These are phyloP conservation scores for Hanseniaspora lachancei DNA, from an alignment of 805 yeast genomes.

Conservation along the genomic window DNA sequence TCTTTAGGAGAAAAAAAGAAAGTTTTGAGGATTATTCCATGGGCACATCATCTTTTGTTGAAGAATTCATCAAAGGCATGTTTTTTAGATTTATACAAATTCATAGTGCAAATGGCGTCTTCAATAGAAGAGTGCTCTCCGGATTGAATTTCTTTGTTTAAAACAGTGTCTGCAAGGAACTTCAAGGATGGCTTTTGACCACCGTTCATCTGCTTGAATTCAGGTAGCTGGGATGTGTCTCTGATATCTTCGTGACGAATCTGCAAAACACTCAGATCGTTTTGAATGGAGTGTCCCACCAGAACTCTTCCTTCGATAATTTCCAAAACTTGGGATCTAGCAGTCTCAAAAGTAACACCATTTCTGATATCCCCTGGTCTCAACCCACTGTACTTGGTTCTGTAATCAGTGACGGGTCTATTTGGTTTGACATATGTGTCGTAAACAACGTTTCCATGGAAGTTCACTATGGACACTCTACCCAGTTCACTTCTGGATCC, in stretches of 20 bases:
- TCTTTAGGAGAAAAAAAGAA: not conserved
- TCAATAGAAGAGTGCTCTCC: constrained; percentile 79
- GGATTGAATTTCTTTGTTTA: constrained; percentile 51
- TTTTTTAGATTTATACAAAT: constrained; percentile 51
- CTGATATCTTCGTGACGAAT: constrained; percentile 60
- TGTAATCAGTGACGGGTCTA: constrained; percentile 73
- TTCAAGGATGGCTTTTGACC: constrained; percentile 65
- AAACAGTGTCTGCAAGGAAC: constrained; percentile 43
- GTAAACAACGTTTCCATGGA: constrained; percentile 54
- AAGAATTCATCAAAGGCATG: constrained; percentile 42
- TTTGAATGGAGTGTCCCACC: constrained; percentile 76
- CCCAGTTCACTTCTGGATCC: constrained; percentile 65
- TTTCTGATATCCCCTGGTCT: constrained; percentile 52
- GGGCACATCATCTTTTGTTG: not conserved
- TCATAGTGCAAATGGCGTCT: constrained; percentile 82
- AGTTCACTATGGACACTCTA: constrained; percentile 77
- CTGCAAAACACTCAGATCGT: constrained; percentile 58
- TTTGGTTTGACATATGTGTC: constrained; percentile 68
- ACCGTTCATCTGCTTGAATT: constrained; percentile 42
- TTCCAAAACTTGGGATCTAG: constrained; percentile 44
- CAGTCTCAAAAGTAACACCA: constrained; percentile 56
- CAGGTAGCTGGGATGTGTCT: constrained; percentile 58
- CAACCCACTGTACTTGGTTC: constrained; percentile 87
- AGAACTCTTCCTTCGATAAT: constrained; percentile 44
- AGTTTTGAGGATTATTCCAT: not conserved